phyloP scores from a whole-genome alignment of 805 yeast genomes.

The Maudiozyma pseudohumilis region DNA sequence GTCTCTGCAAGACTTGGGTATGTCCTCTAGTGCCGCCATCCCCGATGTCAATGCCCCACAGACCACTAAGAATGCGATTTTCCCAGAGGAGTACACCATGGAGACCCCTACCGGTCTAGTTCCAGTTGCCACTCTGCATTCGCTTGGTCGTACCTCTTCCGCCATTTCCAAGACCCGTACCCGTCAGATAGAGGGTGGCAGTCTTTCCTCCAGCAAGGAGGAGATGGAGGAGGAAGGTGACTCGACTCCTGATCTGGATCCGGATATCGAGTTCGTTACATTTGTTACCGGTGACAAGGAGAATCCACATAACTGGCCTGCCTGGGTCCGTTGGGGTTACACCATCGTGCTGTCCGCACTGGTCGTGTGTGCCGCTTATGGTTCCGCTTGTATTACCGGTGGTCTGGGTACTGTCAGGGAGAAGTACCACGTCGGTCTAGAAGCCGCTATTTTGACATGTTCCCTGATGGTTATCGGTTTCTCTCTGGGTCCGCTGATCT shows the following conservation, averaged over 20 bases:
- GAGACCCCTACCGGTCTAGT: conserved; percentile 87
- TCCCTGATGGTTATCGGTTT: conserved; percentile 87
- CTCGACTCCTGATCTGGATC: conserved; percentile 36
- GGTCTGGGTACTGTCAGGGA: conserved; percentile 62
- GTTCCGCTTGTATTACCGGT: conserved; percentile 85
- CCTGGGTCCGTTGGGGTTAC: conserved; percentile 46
- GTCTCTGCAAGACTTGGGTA: conserved; percentile 55
- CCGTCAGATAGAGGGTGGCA: conserved; percentile 21
- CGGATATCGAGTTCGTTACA: conserved; percentile 76
- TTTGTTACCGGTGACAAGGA: conserved; percentile 72
- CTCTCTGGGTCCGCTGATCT: conserved; percentile 73
- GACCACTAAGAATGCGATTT: conserved; percentile 50
- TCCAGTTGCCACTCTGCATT: conserved; percentile 61
- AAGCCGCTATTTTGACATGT: conserved; percentile 71
- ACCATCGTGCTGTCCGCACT: conserved; percentile 59
- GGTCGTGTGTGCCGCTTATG: conserved; percentile 87
- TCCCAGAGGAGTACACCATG: conserved; percentile 86
- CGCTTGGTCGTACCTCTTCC: conserved; percentile 46
- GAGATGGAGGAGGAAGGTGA: conserved; percentile 9
- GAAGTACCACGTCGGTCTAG: conserved; percentile 58
- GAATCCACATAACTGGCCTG: conserved; percentile 82
- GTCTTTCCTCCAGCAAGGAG: conserved; percentile 5
- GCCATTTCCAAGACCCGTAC: conserved; percentile 32
- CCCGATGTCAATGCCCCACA: conserved; percentile 51
- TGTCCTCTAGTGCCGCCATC: conserved; percentile 42